These are phyloP conservation scores for Sinapis alba DNA, from an alignment of 441 rosid genomes.

Conservation along the genomic window DNA sequence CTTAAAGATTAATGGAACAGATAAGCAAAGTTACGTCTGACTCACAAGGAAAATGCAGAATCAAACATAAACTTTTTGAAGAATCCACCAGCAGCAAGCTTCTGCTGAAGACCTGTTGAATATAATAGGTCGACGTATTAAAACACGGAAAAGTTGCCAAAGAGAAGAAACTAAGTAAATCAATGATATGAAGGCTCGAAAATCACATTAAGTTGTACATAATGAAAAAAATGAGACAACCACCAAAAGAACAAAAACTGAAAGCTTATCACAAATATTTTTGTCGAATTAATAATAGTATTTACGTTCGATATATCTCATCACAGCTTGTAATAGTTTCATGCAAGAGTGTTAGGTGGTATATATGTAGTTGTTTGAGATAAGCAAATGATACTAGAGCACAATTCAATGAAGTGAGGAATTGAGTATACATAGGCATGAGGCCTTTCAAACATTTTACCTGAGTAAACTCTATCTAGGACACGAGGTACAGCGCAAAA, in stretches of 20 bases:
- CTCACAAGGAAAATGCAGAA: conserved; percentile 79
- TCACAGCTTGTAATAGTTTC: neutral
- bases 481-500: conserved; percentile 99
- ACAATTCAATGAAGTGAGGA: neutral
- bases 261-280: neutral
- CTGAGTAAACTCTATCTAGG: conserved; percentile 78
- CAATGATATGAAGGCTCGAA: neutral
- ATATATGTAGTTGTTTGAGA: conserved; percentile 2
- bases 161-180: conserved; percentile 1
- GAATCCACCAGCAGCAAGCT: conserved; percentile 71
- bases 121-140: conserved; percentile 3
- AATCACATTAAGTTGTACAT: neutral
- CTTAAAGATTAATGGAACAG: neutral
- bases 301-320: neutral
- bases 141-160: neutral
- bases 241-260: neutral
- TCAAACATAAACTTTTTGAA: conserved; percentile 52
- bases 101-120: conserved; percentile 76
- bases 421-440: neutral
- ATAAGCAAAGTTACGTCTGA: conserved; percentile 20
- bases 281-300: neutral
- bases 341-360: conserved; percentile 5
- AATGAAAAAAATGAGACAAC: neutral
- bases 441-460: conserved; percentile 43
- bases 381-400: conserved; percentile 4